A percentile compares a stretch with the other conserved stretches of the same genome.
Evolutionary conservation across 495 filamentous ascomycete genomes (phyloP).

Genomic region (Beverwykella pulmonaria): DNA sequence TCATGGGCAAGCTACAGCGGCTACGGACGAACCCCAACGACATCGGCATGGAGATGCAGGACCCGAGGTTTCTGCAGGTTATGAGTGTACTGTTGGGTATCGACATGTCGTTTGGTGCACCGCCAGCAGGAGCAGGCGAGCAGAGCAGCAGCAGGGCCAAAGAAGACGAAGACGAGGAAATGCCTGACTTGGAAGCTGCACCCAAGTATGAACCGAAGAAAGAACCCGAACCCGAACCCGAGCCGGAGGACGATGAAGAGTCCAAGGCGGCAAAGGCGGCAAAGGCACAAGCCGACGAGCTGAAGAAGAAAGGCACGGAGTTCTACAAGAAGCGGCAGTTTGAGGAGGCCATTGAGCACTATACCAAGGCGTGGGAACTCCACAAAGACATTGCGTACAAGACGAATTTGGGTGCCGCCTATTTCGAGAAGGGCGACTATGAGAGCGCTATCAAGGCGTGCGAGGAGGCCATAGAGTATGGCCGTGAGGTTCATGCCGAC

Average conservation of each 20-base stretch:
- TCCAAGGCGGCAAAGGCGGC: slow-evolving; percentile 79
- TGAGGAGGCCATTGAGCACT: slow-evolving; percentile 92
- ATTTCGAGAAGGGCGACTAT: slow-evolving; percentile 95
- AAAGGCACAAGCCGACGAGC: slow-evolving; percentile 88
- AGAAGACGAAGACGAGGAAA: slow-evolving; percentile 73
- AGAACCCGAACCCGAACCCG: slow-evolving; percentile 61
- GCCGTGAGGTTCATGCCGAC: slow-evolving; percentile 81
- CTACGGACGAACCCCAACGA: slow-evolving; percentile 79
- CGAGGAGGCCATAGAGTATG: slow-evolving; percentile 85
- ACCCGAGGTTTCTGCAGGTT: slow-evolving; percentile 91
- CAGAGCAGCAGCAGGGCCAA: slow-evolving; percentile 52
- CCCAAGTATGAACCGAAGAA: slow-evolving; percentile 57
- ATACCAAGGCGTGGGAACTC: slow-evolving; percentile 90
- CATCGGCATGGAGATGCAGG: slow-evolving; percentile 76
- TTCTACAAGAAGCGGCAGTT: slow-evolving; percentile 98
- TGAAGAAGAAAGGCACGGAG: slow-evolving; percentile 92
- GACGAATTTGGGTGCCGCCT: slow-evolving; percentile 91
- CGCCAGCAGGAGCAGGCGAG: slow-evolving; percentile 52
- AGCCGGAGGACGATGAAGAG: slow-evolving; percentile 78
- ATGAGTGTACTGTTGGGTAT: slow-evolving; percentile 91
- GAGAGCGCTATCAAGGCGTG: slow-evolving; percentile 83
- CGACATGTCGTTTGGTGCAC: slow-evolving; percentile 81
- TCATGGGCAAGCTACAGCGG: slow-evolving; percentile 86
- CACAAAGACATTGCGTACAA: slow-evolving; percentile 97
- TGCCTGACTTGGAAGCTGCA: slow-evolving; percentile 67